These are phyloP conservation scores for Sporisorium scitamineum DNA, from an alignment of 1,284 basidiomycete genomes.

Conservation along the genomic window DNA sequence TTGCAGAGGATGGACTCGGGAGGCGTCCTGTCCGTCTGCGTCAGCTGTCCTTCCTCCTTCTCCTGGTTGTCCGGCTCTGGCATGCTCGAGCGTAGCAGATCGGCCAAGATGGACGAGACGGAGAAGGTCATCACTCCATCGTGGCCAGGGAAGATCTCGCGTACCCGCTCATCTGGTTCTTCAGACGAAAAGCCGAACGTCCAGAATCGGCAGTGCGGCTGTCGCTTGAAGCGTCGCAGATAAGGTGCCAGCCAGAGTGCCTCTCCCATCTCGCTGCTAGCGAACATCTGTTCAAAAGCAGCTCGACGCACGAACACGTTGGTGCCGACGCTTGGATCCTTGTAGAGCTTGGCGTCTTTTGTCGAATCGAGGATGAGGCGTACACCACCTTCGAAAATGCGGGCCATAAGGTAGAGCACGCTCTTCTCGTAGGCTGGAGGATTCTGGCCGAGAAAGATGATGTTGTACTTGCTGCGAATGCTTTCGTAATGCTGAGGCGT, in stretches of 20 bases:
- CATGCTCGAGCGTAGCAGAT: conserved; percentile 28
- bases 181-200: conserved; percentile 37
- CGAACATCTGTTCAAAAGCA: conserved; percentile 19
- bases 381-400: conserved; percentile 40
- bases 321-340: conserved; percentile 15
- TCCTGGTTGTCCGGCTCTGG: conserved; percentile 13
- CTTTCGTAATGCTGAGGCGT: conserved; percentile 12
- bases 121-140: conserved; percentile 31
- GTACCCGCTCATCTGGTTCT: conserved; percentile 34
- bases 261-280: not conserved
- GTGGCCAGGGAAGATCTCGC: conserved; percentile 35
- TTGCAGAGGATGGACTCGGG: conserved; percentile 24
- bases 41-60: conserved; percentile 31
- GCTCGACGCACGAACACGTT: conserved; percentile 39
- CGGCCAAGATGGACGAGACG: conserved; percentile 36
- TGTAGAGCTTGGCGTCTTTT: conserved; percentile 28
- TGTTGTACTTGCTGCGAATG: conserved; percentile 38
- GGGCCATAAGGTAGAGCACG: conserved; percentile 23
- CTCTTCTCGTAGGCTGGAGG: conserved; percentile 33
- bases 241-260: conserved; percentile 15
- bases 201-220: conserved; percentile 32
- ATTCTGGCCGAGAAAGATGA: conserved; percentile 33
- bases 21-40: conserved; percentile 21
- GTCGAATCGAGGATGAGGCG: conserved; percentile 11
- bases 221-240: conserved; percentile 39